Percentiles rank a stretch among this genome's conserved stretches.
phyloP scores from a whole-genome alignment of 148 eudicot genomes.

The Spergularia bocconei region DNA sequence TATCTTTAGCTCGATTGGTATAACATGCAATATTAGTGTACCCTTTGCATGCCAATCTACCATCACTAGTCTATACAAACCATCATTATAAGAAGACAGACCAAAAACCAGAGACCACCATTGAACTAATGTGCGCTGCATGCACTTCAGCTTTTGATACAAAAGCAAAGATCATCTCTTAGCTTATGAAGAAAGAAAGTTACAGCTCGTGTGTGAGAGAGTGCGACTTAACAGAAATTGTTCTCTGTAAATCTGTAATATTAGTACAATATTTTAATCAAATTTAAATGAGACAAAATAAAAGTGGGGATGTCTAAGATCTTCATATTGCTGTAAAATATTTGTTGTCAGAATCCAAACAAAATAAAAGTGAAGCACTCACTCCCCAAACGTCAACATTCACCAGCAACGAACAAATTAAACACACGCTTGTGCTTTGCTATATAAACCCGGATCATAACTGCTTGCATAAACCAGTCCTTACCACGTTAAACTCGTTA shows the following conservation, averaged over 20 bases:
- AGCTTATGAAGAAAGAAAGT: constrained; percentile 5
- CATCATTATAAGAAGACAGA: no score
- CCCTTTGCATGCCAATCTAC: no score
- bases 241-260: constrained; percentile 21
- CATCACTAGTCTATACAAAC: no score
- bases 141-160: not conserved
- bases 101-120: no score
- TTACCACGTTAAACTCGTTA: no score
- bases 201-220: constrained; percentile 26
- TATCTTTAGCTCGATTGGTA: no score
- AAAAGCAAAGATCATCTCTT: not conserved
- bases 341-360: constrained; percentile 9
- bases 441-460: not conserved
- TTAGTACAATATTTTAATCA: not conserved
- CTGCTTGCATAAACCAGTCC: not conserved
- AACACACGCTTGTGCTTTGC: constrained; percentile 21
- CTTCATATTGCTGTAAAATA: not conserved
- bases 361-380: not conserved
- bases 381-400: constrained; percentile 21
- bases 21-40: no score
- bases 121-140: no score
- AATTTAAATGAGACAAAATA: not conserved
- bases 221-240: constrained; percentile 19
- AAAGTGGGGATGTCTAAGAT: not conserved
- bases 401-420: not conserved